Percentiles rank a stretch among this genome's conserved stretches.
Conservation (phyloP, 495 filamentous ascomycete genomes). For the Aspergillus cristatus region DNA sequence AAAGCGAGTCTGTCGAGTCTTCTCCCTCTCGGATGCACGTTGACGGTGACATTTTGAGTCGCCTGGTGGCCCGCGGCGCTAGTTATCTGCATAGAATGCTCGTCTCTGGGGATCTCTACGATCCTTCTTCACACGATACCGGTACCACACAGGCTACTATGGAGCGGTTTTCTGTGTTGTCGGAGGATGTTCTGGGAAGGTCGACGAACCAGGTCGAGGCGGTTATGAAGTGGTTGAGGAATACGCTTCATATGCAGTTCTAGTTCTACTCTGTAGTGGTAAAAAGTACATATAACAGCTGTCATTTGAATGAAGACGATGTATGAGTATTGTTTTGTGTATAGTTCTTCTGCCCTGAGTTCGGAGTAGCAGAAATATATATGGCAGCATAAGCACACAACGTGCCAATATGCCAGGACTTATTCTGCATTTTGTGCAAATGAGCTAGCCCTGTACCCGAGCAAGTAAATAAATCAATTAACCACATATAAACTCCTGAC, state of each 20-base stretch:
- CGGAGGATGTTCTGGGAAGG: constrained; percentile 17
- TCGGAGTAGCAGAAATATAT: too few relatives aligned
- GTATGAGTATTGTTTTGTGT: too few relatives aligned
- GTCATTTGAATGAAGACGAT: too few relatives aligned
- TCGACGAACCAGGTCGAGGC: constrained; percentile 10
- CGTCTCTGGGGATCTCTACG: constrained; percentile 8
- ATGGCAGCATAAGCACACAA: too few relatives aligned
- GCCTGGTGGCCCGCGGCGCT: constrained; percentile 39
- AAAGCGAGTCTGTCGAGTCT: constrained; percentile 21
- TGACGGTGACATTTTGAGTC: constrained; percentile 56
- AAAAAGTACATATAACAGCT: too few relatives aligned
- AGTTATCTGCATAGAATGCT: constrained; percentile 35
- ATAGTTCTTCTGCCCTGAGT: too few relatives aligned
- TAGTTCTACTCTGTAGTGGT: constrained; percentile 1
- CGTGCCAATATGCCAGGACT: too few relatives aligned
- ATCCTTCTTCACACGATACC: constrained; percentile 6
- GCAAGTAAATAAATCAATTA: too few relatives aligned
- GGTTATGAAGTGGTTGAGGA: constrained; percentile 25
- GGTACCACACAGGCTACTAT: constrained; percentile 9
- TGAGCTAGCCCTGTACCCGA: too few relatives aligned
- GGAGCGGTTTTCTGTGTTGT: constrained; percentile 21
- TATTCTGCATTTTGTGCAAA: too few relatives aligned
- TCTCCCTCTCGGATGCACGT: constrained; percentile 48
- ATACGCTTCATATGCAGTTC: constrained; percentile 16
- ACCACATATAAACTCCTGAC: too few relatives aligned